Evolutionary conservation across 176 grass and related monocot species (phyloP), one percentile per base, ranked within the genome.

Genomic region (Paspalum vaginatum): DNA sequence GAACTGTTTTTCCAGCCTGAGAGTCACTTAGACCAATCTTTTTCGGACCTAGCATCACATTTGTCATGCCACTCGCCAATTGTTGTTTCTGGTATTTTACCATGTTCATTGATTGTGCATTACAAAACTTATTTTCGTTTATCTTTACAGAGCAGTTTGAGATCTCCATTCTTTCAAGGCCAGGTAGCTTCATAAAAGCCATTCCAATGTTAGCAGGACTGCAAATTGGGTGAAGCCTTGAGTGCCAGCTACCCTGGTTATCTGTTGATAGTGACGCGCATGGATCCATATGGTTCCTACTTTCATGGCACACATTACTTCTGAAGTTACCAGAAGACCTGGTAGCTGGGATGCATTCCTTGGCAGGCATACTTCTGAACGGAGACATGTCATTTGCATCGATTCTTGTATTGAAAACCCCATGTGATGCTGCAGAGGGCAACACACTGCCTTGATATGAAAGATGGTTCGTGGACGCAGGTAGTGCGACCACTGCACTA

Each of bases 111-210:
- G 70, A 68, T 49, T 20, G 50, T 76, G 54, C 77, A 44, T 80
- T 76, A 39, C 67, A 11, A 57, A 41, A 57, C 17, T 39, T 90
- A 70, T 61, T 79, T 70, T 81, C 62, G 7, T 60, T 55, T 39
- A 62, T 79, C 54, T 48, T 41, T 38, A 11, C 22, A 67, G 67
- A 51, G 48, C 77, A 63, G 64, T 48, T 85, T 76, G 82, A 83
- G 66, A 85, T 72, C 65, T 87, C 81, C 74, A 91, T 85, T 76
- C 78, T 91, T 78, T 91, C 81, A 80, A 89, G 70, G 49, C 78
- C 89, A 79, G 87, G 92, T 64, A 94, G 55, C 68, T 89, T 72
- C 87, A 89, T 84, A 85, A 87, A 91, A 91, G 81, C 62, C 15
- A 68, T 82, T 5, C 75, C 84, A 72, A 86, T 87, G 21, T 41